Base-by-base conservation (phyloP, 148 eudicot genomes). In the Spergularia bocconei region DNA sequence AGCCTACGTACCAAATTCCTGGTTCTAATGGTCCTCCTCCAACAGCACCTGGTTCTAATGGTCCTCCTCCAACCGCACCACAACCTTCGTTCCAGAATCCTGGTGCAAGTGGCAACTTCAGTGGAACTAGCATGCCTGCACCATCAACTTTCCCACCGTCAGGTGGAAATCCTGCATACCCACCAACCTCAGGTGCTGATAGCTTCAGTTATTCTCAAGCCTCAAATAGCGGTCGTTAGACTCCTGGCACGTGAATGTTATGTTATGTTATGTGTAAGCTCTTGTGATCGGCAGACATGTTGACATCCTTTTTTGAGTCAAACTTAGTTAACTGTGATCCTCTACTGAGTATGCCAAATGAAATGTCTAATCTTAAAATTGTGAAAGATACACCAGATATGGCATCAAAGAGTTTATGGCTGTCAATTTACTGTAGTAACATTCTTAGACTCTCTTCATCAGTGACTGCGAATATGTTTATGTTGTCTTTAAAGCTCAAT, bases 21-120 rank as follows among this genome's bases (percentile, higher is more conserved):
- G 79, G 75, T 57, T 56, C 83, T 29, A 75, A 61, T 72, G 79
- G 81, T 25, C 63, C 68, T 51, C 79, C 83, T 55, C 74, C 79
- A 2, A n/a, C 79, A 2, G 60, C 67, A 23, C 83, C 83, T 60
- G 77, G 77, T 71, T 53, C 83, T 52, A 75, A 62, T 77, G 79
- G 81, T 16, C 71, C 68, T 29, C 78, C 83, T 48, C 73, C 82
- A 6, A 20, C 79, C 74, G 80, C 69, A 6, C 63, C 73, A 50
- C 85, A 70, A 69, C 82, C 81, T 29, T 55, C 71, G 72, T 82
- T 77, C 66, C 87, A 82, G 58, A 76, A 70, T 11, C 66, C 67
- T 74, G 81, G 76, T 50, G 56, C 63, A 19, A 72, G 80, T 55
- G 80, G 82, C 25, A 76, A 70, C 82, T 84, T 81, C 77, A 64